Percentiles rank a stretch among this genome's conserved stretches.
Conservation (phyloP, 306 rosid species). For the Psophocarpus tetragonolobus region DNA sequence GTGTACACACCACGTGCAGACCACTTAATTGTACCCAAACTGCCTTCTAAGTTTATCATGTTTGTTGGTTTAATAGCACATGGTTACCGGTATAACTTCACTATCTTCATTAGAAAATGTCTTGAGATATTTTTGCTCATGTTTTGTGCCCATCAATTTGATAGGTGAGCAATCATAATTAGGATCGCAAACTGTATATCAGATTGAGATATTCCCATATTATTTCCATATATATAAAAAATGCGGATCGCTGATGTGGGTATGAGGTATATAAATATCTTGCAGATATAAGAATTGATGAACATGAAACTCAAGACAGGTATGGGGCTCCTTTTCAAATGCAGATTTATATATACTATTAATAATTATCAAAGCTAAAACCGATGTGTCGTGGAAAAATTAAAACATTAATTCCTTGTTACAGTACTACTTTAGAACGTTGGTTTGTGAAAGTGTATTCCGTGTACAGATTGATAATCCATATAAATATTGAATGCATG, state of each 20-base stretch:
- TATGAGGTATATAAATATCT: no score
- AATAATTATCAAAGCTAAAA: no score
- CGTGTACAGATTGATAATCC: background rate
- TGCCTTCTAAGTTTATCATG: background rate
- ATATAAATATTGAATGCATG: background rate
- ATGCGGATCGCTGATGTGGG: no score
- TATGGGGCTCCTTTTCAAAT: no score
- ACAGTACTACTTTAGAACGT: background rate
- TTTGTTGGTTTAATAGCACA: constrained; percentile 4
- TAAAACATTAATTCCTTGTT: background rate
- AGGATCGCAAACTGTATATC: no score
- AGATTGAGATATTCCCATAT: no score
- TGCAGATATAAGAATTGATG: no score
- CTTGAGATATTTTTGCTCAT: constrained; percentile 1
- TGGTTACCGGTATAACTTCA: constrained; percentile 20
- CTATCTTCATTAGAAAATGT: background rate
- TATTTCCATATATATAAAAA: no score
- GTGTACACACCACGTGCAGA: constrained; percentile 50
- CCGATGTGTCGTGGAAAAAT: no score
- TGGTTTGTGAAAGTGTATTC: background rate
- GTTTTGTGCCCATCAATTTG: background rate
- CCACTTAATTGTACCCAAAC: background rate
- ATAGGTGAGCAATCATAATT: background rate
- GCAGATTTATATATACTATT: no score
- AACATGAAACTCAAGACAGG: no score